Evolutionary conservation across 805 yeast genomes (phyloP).

Genomic region (Metschnikowia cubensis): DNA sequence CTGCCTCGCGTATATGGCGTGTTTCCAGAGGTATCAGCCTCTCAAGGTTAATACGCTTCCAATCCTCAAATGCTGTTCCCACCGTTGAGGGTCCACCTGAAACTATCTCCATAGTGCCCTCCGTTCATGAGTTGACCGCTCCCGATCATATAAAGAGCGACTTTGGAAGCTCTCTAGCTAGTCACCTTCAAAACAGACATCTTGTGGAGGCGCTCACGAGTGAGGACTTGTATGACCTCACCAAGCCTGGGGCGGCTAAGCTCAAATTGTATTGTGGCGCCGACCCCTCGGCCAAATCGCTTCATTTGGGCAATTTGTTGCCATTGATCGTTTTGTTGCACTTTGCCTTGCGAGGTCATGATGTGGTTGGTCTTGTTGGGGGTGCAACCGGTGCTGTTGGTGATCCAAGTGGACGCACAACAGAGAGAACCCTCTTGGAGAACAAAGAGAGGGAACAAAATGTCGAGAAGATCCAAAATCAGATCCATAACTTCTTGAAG

Average conservation of each 20-base stretch:
- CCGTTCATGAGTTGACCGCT: constrained; percentile 26
- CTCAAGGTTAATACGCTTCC: constrained; percentile 1
- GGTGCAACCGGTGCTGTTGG: constrained; percentile 97
- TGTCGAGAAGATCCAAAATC: constrained; percentile 54
- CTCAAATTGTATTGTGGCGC: constrained; percentile 86
- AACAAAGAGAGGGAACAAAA: constrained; percentile 50
- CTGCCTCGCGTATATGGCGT: neutral
- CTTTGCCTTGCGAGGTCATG: constrained; percentile 80
- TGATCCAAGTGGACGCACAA: constrained; percentile 88
- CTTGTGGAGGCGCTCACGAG: constrained; percentile 37
- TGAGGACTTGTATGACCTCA: constrained; percentile 34
- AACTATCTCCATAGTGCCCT: constrained; percentile 38
- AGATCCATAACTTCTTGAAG: constrained; percentile 56
- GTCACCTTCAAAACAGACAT: constrained; percentile 33
- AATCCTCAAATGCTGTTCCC: constrained; percentile 7
- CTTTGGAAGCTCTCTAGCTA: constrained; percentile 28
- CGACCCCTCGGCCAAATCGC: constrained; percentile 87
- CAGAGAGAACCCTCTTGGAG: constrained; percentile 67
- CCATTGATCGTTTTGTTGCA: constrained; percentile 85
- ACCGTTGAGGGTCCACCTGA: constrained; percentile 22
- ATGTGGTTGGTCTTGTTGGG: constrained; percentile 79
- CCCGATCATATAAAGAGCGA: constrained; percentile 21
- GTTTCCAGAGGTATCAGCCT: neutral
- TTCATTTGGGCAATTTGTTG: constrained; percentile 86
- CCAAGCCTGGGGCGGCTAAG: constrained; percentile 26